Conservation (phyloP, 139 green algal species). For the Coelastrella sp. region DNA sequence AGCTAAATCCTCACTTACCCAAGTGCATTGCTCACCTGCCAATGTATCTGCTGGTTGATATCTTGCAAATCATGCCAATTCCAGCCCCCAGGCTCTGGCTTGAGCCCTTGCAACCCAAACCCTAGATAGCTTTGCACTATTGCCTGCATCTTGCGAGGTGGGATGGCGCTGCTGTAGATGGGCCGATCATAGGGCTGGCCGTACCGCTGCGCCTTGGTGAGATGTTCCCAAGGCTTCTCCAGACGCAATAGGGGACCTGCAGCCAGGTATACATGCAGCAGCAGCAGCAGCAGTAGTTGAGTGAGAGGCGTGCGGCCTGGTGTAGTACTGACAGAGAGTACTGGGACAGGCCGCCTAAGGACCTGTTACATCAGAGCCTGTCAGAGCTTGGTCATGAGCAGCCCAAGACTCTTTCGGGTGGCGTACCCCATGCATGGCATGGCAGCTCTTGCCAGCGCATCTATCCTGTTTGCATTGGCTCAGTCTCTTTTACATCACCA, state of each 20-base stretch:
- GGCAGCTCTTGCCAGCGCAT: too few species aligned
- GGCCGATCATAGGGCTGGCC: slow-evolving; percentile 51
- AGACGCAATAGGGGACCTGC: slow-evolving; percentile 74
- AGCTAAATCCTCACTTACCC: too few species aligned
- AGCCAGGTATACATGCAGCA: neutral
- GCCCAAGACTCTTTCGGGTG: too few species aligned
- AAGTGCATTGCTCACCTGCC: slow-evolving; percentile 48
- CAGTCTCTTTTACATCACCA: too few species aligned
- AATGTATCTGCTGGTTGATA: slow-evolving; percentile 61
- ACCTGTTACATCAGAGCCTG: too few species aligned
- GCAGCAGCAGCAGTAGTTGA: too few species aligned
- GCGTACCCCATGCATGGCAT: too few species aligned
- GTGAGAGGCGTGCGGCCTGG: too few species aligned
- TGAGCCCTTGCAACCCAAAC: slow-evolving; percentile 67
- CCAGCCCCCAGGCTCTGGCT: slow-evolving; percentile 66
- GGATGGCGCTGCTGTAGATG: slow-evolving; percentile 24
- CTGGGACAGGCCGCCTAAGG: too few species aligned
- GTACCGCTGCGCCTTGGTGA: slow-evolving; percentile 72
- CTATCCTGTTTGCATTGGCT: too few species aligned
- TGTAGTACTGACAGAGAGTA: too few species aligned
- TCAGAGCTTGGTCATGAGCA: too few species aligned
- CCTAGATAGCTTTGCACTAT: slow-evolving; percentile 71
- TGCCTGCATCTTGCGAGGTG: slow-evolving; percentile 42
- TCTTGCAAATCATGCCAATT: slow-evolving; percentile 67
- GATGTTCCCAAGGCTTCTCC: slow-evolving; percentile 38